Percentiles rank a stretch among this genome's conserved stretches.
Conservation (phyloP, 2,329 filamentous ascomycete genomes). For the Tolypocladium album region DNA sequence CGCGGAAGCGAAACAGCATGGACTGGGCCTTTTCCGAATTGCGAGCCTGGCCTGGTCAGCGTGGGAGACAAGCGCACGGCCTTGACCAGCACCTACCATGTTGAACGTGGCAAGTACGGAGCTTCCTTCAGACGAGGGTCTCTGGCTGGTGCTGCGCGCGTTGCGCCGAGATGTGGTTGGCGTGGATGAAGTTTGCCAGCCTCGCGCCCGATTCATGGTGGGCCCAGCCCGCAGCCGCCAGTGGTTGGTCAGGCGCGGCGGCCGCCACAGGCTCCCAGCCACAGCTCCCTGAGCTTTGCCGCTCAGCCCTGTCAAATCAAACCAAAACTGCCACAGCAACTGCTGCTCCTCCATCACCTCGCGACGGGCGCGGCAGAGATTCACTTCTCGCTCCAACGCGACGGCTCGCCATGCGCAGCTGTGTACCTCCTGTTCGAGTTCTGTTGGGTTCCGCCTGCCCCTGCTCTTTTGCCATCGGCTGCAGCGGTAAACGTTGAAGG, state of each 20-base stretch:
- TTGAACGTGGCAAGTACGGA: not conserved
- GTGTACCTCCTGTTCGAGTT: too few relatives aligned
- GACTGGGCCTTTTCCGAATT: constrained; percentile 98
- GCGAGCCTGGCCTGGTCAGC: constrained; percentile 53
- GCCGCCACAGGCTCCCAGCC: not conserved
- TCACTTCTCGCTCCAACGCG: not conserved
- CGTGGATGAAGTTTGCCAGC: not conserved
- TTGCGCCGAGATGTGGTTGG: not conserved
- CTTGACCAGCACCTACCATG: not conserved
- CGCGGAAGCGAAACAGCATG: constrained; percentile 99
- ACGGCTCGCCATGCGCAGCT: not conserved
- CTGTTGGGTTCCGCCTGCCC: not conserved
- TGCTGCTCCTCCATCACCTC: not conserved
- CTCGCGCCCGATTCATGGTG: not conserved
- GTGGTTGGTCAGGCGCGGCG: not conserved
- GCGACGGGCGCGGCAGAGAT: not conserved
- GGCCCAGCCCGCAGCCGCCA: not conserved
- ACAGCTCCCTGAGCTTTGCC: not conserved
- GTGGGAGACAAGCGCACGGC: accelerated
- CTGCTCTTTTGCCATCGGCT: not conserved
- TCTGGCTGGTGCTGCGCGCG: not conserved
- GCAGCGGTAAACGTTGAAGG: not conserved
- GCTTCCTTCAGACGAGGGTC: not conserved
- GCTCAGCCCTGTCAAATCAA: not conserved
- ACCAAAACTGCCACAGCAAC: not conserved